Evolutionary conservation across 2,329 filamentous ascomycete genomes (phyloP), one percentile per base, ranked within the genome.

Genomic region (Colletotrichum magnum): DNA sequence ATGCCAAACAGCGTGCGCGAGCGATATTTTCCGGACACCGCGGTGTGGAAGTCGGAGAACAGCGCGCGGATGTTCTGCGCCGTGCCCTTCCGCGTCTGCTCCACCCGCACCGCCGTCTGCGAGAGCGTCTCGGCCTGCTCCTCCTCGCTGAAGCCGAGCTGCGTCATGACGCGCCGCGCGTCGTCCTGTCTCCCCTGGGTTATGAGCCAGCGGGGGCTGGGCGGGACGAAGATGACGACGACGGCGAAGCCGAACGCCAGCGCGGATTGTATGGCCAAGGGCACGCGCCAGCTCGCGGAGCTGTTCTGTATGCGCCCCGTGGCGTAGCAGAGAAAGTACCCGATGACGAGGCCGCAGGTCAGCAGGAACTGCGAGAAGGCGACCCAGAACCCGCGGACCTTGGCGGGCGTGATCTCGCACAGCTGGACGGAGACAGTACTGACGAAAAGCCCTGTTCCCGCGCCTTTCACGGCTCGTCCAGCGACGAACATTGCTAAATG

Each of bases 291-390:
- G 1, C 87, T 85, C 1, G 88, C 74, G 0, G 85, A 85, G 1
- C 82, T 83, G 0, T 74, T 60, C 0, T 70, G 64, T 1, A 89
- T 79, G 1, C 78, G 74, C 0, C 83, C 80, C 9, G 85, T 87
- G n/a, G 87, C 88, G 68, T 91, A 91, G 73, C 87, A 89, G 4
- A 83, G 85, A 74, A 91, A 91, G 73, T 87, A 91, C 0, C 89
- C 89, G 0, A 81, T 69, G 1, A 86, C 83, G 0, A 91, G 74
- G 0, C 87, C 88, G 2, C 83, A 58, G 0, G 84, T 84, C 43
- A 85, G 86, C 2, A 85, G 70, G n/a, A 90, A 79, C 73, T 90
- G 88, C 0, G 87, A 85, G 0, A 85, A 75, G 0, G 87, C 84
- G 0, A 86, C 84, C 67, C 90, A 77, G 4, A 82, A 78, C 2